phyloP scores from a whole-genome alignment of 202 grass and related monocot genomes.

The Saccharum hybrid region DNA sequence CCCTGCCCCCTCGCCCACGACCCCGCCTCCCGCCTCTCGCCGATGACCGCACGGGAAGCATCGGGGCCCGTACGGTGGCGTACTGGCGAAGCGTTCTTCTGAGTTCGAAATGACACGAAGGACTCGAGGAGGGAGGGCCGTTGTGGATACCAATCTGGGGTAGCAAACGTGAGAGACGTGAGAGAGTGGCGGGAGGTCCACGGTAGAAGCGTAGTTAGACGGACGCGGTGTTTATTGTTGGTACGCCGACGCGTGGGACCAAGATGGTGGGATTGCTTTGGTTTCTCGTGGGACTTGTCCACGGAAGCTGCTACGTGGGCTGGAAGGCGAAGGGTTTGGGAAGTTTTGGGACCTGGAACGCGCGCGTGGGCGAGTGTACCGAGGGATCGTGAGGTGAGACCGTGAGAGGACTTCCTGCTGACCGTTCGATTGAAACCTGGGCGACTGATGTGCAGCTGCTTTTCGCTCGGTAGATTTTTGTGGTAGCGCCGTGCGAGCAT shows the following conservation, averaged over 20 bases:
- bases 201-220: not conserved
- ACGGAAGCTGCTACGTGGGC: not conserved
- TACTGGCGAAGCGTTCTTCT: not conserved
- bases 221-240: not conserved
- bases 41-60: conserved; percentile 26
- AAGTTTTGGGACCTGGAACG: not conserved
- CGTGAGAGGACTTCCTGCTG: not conserved
- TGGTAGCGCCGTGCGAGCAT: not conserved
- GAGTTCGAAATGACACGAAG: not conserved
- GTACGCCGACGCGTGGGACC: not conserved
- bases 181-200: conserved; percentile 48
- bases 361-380: not conserved
- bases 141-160: not conserved
- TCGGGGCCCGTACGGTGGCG: not conserved
- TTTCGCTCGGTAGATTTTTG: not conserved
- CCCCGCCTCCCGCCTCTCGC: conserved; percentile 40
- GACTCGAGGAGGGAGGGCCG: not conserved
- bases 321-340: conserved; percentile 39
- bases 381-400: not conserved
- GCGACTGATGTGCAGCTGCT: no score
- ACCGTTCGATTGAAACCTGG: not conserved
- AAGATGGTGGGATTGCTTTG: accelerated
- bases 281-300: not conserved
- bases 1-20: conserved; percentile 10
- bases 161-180: no score